Evolutionary conservation across 345 rosid genomes (phyloP), one percentile per base, ranked within the genome.

Genomic region (Brassica incana): DNA sequence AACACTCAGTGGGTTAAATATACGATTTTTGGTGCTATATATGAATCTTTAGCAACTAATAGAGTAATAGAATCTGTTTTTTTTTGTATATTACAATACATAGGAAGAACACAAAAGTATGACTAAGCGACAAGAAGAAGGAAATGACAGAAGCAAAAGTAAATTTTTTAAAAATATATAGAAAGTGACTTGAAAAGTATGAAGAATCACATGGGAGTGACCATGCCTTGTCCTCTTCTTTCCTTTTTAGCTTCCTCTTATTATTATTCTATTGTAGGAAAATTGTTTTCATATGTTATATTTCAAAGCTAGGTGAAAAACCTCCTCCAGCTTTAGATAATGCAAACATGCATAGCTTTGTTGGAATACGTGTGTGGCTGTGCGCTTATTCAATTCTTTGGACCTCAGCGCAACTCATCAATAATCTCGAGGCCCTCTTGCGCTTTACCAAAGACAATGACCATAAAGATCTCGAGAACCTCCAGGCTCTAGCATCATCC

Each of bases 151-250:
- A 61, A 62, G 70, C 70, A 68, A 60, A 79, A 59, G 11, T 8
- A 67, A 2, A 6, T 15, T 15, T 5, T 54, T 1, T 6, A n/a
- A 45, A 16, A 8, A 73, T 73, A 59, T 3, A 14, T 7, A 43
- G 32, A 63, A 79, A 74, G 82, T 61, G 70, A 73, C 73, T 33
- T 43, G 27, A 67, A 73, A 74, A 62, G 78, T 74, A 61, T 9
- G 58, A 68, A 43, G 78, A 73, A 16, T 75, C 78, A 74, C 82
- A 79, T 79, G 78, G 78, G 82, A 67, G 59, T 74, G 78, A 60
- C 71, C 82, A 62, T 74, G 78, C 78, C 15, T 67, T 79, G 78
- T 79, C 82, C 27, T 67, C 71, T 62, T 35, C 36, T 73, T 79
- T 74, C 56, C 32, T 61, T 69, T 61, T 9, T 29, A 56, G 48